phyloP scores from a whole-genome alignment of 2,329 filamentous ascomycete genomes.

The Nemania abortiva region DNA sequence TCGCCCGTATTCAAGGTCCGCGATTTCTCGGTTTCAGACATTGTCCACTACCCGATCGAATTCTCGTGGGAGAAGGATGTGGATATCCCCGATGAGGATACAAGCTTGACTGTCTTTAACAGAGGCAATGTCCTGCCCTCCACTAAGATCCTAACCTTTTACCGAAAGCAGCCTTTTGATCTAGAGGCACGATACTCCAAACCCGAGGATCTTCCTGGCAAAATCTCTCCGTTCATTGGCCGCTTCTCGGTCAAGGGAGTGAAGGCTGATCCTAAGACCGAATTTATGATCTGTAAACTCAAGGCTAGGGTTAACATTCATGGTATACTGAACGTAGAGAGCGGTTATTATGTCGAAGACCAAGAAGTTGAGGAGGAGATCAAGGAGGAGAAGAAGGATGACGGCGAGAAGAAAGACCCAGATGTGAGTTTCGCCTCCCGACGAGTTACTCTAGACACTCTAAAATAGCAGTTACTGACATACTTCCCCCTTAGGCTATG shows the following conservation, averaged over 20 bases:
- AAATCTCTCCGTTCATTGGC: conserved; percentile 94
- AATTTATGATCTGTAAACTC: conserved; percentile 99
- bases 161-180: conserved; percentile 97
- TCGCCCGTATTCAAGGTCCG: conserved; percentile 98
- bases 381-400: conserved; percentile 73
- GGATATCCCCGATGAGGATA: conserved; percentile 98
- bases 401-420: conserved; percentile 72
- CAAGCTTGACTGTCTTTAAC: conserved; percentile 96
- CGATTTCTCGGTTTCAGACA: conserved; percentile 97
- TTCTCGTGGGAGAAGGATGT: conserved; percentile 99
- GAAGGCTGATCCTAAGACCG: conserved; percentile 90
- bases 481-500: conserved; percentile 73
- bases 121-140: conserved; percentile 96
- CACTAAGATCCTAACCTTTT: conserved; percentile 99
- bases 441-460: background rate
- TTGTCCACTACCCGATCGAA: conserved; percentile 97
- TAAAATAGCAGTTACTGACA: conserved; percentile 20
- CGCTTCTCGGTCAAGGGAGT: conserved; percentile 98
- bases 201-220: conserved; percentile 87
- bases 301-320: conserved; percentile 97
- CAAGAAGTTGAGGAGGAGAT: conserved; percentile 96
- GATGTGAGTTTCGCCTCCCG: conserved; percentile 70
- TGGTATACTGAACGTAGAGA: conserved; percentile 95
- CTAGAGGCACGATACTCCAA: conserved; percentile 94
- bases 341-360: conserved; percentile 97